A percentile compares a stretch with the other conserved stretches of the same genome.
Conservation (phyloP, 2,329 filamentous ascomycete species). For the Colletotrichum lini region DNA sequence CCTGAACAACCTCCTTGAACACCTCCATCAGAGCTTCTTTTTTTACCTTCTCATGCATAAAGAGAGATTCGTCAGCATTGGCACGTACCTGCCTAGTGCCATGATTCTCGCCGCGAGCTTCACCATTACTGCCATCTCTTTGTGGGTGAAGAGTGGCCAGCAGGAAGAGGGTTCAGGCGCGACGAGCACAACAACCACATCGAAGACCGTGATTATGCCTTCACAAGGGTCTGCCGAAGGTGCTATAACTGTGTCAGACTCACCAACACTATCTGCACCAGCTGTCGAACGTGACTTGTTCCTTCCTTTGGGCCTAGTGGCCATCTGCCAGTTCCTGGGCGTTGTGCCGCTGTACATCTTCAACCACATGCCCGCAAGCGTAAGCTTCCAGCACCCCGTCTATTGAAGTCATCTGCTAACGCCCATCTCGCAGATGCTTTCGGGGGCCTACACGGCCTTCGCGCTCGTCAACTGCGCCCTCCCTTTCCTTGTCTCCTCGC, state of each 20-base stretch:
- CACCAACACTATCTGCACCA: conserved; percentile 4
- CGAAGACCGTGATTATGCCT: not conserved
- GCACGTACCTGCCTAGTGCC: conserved; percentile 96
- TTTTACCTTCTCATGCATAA: conserved; percentile 96
- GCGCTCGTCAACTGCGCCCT: conserved; percentile 67
- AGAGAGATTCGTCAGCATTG: conserved; percentile 96
- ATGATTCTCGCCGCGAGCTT: conserved; percentile 97
- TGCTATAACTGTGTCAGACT: not conserved
- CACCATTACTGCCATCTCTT: conserved; percentile 91
- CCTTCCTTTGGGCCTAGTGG: conserved; percentile 81
- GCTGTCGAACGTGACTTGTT: conserved; percentile 76
- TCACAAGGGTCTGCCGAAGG: conserved; percentile 14
- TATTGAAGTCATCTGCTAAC: not conserved
- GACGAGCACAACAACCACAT: conserved; percentile 15
- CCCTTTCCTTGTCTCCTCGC: conserved; percentile 68
- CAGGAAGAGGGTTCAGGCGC: conserved; percentile 43
- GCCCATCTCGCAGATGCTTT: conserved; percentile 24
- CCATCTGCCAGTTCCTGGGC: conserved; percentile 81
- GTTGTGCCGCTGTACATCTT: conserved; percentile 89
- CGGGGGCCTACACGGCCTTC: conserved; percentile 70
- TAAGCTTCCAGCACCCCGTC: conserved; percentile 57
- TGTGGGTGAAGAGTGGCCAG: conserved; percentile 93
- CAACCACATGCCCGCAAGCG: conserved; percentile 77
- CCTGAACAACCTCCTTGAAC: conserved; percentile 95
- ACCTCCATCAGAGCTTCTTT: conserved; percentile 99